Evolutionary conservation across 108 stramenopile genomes (phyloP), one percentile per base, ranked within the genome.

Genomic region (Nitzschia sp.): DNA sequence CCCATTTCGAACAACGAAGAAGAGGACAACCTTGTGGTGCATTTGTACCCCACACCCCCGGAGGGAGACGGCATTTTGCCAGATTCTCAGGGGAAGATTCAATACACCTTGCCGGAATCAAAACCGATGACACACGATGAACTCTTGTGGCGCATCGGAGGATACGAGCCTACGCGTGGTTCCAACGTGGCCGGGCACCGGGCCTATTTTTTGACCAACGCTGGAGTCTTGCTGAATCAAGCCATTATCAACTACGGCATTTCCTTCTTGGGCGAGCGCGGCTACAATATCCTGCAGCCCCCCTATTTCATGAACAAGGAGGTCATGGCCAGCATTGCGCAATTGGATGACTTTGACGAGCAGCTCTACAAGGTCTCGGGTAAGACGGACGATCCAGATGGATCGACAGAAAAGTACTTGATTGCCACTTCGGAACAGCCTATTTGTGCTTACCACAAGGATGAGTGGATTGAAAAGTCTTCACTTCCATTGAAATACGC

Each of bases 281-380:
- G 83, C 2, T 99, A 99, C 83, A 83, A 92, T 57, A 88, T 98
- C 19, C 65, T 99, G 29, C 98, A 99, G 85, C 98, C 99, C 33
- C 99, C 99, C 36, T 99, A 90, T 83, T 90, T 99, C 72, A 98
- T 99, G 98, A 98, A 98, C 70, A 99, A 99, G 94, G 97, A 98
- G 17, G 97, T 99, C 77, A 99, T 99, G 99, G 85, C 96, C 47
- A 94, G 93, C 53, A 98, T 99, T 67, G 99, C 99, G 5, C 98
- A 99, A 71, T 83, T 99, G 68, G 97, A 98, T 56, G 97, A 99
- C 77, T 99, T 98, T 79, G 99, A 99, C 77, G 98, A 99, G 79
- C 97, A 98, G 70, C 79, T 99, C 5, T 99, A 99, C 90, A 97
- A 99, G 79, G 99, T 98, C 22, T 82, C 83, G 30, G 96, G 96